phyloP scores from a whole-genome alignment of 257 asterid genomes.

The Anisodus tanguticus region DNA sequence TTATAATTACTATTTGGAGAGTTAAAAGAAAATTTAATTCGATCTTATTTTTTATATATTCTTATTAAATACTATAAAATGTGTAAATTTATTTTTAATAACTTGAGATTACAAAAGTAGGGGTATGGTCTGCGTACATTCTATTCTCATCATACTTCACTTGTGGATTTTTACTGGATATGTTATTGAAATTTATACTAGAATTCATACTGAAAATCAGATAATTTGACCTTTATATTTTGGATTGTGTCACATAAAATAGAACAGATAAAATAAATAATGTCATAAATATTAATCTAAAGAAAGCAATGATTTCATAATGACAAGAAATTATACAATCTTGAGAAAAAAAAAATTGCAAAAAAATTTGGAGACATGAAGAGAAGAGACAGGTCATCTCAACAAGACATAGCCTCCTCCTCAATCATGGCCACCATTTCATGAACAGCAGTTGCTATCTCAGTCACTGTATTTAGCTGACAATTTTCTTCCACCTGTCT shows the following conservation, averaged over 20 bases:
- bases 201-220: no score
- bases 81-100: no score
- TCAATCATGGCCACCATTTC: constrained; percentile 65
- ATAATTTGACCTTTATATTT: neutral
- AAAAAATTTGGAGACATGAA: neutral
- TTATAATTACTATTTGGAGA: no score
- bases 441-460: constrained; percentile 74
- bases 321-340: constrained; percentile 11
- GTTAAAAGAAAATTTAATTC: neutral
- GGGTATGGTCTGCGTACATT: no score
- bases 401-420: constrained; percentile 44
- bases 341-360: neutral
- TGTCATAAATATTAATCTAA: neutral
- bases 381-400: constrained; percentile 22
- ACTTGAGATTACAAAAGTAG: no score
- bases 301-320: neutral
- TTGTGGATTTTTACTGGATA: no score
- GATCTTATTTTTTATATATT: neutral
- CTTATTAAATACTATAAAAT: neutral
- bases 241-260: neutral
- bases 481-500: constrained; percentile 72
- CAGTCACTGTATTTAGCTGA: constrained; percentile 60
- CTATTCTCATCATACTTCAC: no score
- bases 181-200: no score
- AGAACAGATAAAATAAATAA: neutral